Base-by-base conservation (phyloP, 768 basidiomycete genomes). In the Termitomyces sp. region DNA sequence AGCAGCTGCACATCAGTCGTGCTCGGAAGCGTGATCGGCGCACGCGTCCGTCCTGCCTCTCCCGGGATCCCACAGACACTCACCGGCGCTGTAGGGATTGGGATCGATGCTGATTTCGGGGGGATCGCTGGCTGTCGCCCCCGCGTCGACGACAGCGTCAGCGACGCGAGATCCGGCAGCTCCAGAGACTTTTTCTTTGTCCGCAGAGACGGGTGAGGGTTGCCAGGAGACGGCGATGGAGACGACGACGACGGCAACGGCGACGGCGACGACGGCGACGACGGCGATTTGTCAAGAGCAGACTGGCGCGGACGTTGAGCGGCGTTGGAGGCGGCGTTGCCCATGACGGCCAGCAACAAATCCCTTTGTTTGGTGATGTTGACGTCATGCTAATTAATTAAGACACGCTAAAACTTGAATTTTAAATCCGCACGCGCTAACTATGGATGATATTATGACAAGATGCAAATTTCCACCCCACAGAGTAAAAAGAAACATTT, bases 121-220 rank as follows among this genome's bases (percentile, higher is more conserved):
- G 43, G 43, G 1, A 24, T 44, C 24, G 15, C 8, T 1, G 48
- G 37, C 41, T 43, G 52, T 12, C 60, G 55, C 5, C 61, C 54
- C 2, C 62, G 47, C 0, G 57, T 53, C 19, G 51, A 56, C 8
- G 67, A 60, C n/a, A 67, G 51, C 2, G 72, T 64, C 7, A 77
- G 64, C 3, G 70, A 71, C 17, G 72, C 75, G 35, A 90, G 82
- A 73, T 89, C 88, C 51, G 88, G 88, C 24, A 90, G 76, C 66
- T 90, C 86, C 19, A 90, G 80, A 0, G 85, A 87, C 65, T 77
- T 82, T 70, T 87, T 88, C 76, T 85, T 88, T 21, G 75, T 74
- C 40, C 84, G 76, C 55, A 88, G 70, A 43, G 86, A 85, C 32
- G 75, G 74, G 67, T 87, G 85, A 0, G 83, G 75, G 40, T 64